Evolutionary conservation across 2,329 filamentous ascomycete species (phyloP), one percentile per base, ranked within the genome.

Genomic region (Lomentospora prolificans): DNA sequence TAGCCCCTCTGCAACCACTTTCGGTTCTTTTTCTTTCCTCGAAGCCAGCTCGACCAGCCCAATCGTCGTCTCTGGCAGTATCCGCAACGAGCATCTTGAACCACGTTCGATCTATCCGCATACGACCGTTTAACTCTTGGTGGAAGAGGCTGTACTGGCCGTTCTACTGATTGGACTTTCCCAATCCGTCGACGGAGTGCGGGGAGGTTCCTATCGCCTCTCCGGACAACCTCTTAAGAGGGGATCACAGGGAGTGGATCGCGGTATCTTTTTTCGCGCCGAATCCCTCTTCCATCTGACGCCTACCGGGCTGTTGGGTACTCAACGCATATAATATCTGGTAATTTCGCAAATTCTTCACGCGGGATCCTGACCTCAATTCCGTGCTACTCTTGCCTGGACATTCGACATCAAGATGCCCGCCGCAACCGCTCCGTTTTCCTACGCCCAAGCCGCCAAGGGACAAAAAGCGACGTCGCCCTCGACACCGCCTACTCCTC

Each of bases 381-480:
- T 12, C 44, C 24, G 12, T 48, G 44, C n/a, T 17, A 17, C 36
- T 48, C 44, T 25, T 48, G 12, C 44, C 44, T 22, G 44, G 24
- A 24, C 27, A 22, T 46, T 52, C 17, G 24, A 22, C 53, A 33
- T 24, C 61, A 65, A 69, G 58, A 82, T 82, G 80, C 78, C 79
- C 61, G 69, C 70, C 57, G 64, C 44, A 25, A 48, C 80, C 60
- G 76, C 82, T 59, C 76, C 82, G 31, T 96, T 96, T 69, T 96
- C 92, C 58, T 97, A 97, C 72, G 92, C 92, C 65, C 90, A 96
- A 79, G 92, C 92, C 67, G 92, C 92, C 58, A 94, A 94, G 71
- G 90, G 91, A 66, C 81, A 86, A 25, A 48, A 10, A 22, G 50
- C 30, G 12, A 31, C 50, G n/a, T 28, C 50, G 30, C 28, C 46